Conservation (phyloP, 495 filamentous ascomycete species). For the Mycothermus thermophilus region DNA sequence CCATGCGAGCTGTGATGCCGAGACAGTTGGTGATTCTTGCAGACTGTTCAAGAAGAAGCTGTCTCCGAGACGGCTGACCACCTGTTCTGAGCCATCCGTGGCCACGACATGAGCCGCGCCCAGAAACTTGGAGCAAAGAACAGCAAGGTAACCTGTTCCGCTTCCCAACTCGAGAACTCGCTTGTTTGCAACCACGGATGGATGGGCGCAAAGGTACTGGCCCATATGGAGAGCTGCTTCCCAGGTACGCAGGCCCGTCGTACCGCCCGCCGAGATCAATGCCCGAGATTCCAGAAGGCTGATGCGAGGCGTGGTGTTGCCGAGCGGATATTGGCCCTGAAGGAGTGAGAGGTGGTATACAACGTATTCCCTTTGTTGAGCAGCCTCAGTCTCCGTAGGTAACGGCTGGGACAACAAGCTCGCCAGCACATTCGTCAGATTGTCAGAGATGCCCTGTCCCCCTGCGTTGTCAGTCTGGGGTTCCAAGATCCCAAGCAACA, state of each 20-base stretch:
- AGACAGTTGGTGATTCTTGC: constrained; percentile 28
- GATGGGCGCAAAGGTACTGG: constrained; percentile 44
- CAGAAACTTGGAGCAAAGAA: constrained; percentile 66
- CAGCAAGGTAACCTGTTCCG: constrained; percentile 73
- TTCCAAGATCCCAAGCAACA: not conserved
- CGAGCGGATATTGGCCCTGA: constrained; percentile 5
- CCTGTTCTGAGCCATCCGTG: constrained; percentile 66
- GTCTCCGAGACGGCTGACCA: constrained; percentile 53
- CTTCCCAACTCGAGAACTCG: constrained; percentile 75
- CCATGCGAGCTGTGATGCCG: constrained; percentile 45
- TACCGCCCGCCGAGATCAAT: constrained; percentile 59
- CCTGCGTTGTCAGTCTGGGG: not conserved
- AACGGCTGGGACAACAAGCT: constrained; percentile 43
- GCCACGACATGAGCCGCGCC: constrained; percentile 48
- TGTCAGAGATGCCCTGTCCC: constrained; percentile 58
- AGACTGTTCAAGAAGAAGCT: constrained; percentile 56
- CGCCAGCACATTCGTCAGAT: constrained; percentile 50
- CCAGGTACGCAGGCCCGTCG: constrained; percentile 85
- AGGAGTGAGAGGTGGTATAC: constrained; percentile 47
- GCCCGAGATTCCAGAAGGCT: constrained; percentile 58
- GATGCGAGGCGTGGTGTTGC: constrained; percentile 25
- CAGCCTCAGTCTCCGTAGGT: constrained; percentile 44
- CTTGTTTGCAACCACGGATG: constrained; percentile 36
- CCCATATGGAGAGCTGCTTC: constrained; percentile 82
- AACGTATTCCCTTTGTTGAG: constrained; percentile 64